These are phyloP conservation scores for Kurtzmaniella cleridarum DNA, from an alignment of 805 yeast species.

Conservation along the genomic window DNA sequence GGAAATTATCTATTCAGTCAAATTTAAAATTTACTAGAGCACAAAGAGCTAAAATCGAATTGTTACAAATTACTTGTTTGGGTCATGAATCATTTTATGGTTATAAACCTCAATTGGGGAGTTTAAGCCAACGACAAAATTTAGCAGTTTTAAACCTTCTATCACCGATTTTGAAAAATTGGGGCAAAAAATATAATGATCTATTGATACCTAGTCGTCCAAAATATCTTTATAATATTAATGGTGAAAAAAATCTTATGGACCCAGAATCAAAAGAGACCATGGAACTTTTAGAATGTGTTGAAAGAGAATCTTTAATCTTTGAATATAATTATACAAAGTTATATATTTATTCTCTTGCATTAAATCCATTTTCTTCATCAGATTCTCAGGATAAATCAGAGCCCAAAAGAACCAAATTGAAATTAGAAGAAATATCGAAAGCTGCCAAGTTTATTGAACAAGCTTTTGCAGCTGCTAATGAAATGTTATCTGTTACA, in stretches of 20 bases:
- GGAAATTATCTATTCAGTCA: constrained; percentile 12
- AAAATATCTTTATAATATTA: constrained; percentile 27
- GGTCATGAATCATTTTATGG: constrained; percentile 83
- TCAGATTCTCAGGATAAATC: constrained; percentile 1
- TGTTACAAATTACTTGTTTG: constrained; percentile 70
- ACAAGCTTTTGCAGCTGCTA: constrained; percentile 78
- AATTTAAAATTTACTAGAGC: constrained; percentile 49
- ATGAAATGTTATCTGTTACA: constrained; percentile 68
- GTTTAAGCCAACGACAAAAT: constrained; percentile 55
- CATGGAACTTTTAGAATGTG: constrained; percentile 32
- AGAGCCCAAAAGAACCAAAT: constrained; percentile 16
- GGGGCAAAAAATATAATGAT: constrained; percentile 63
- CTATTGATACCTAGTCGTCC: constrained; percentile 47
- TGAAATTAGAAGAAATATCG: constrained; percentile 65
- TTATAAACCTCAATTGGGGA: constrained; percentile 49
- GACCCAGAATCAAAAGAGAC: constrained; percentile 30
- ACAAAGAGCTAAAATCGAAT: constrained; percentile 76
- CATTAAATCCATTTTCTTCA: constrained; percentile 45
- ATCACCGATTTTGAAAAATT: constrained; percentile 70
- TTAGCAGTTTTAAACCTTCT: constrained; percentile 66
- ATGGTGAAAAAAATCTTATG: constrained; percentile 16
- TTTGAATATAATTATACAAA: constrained; percentile 84
- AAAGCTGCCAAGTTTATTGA: constrained; percentile 73
- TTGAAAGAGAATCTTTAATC: constrained; percentile 67
- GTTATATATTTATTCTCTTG: constrained; percentile 77